Base-by-base conservation (phyloP, 371 early-diverging fungal species). In the Dinochytrium kinnereticum region DNA sequence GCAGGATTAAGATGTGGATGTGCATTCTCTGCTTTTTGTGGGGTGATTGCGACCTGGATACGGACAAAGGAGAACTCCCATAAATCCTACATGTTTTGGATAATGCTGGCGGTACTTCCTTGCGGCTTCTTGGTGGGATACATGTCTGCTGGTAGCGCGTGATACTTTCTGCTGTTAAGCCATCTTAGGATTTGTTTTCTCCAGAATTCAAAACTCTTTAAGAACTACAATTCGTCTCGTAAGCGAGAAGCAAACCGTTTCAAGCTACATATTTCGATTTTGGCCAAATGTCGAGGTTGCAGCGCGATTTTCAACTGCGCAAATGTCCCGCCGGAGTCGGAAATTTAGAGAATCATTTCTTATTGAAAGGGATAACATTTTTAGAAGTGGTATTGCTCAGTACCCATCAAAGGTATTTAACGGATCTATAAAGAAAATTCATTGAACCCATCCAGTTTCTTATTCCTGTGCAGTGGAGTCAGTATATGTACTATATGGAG, bases 281-380 rank as follows among this genome's bases (percentile, higher is more conserved):
- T 75, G 75, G 75, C 70, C 70, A 31, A 51, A 70, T n/a, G 75
- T 75, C 34, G 75, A 75, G 40, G 64, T 75, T 24, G 64, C 70
- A 19, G 75, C 65, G 15, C 61, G 75, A 24, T 37, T 53, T 24
- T 19, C 59, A 0, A 70, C 75, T 0, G 55, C 24, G 5, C 19
- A 70, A 31, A 75, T 75, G 75, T 44, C 59, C 24, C 15, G 69
- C 3, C 61, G 75, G 24, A 26, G 70, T 21, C 5, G 40, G 7
- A 70, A 37, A 15, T 70, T 75, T 49, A 33, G 59, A 21, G 17
- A 44, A 28, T 17, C 34, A 3, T 24, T 31, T 34, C 26, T 66
- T 30, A n/a, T 33, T 13, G 67, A 64, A 17, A 10, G 70, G 64
- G 30, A 34, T 24, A 3, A 17, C 7, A 50, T 75, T 34, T 75